These are phyloP conservation scores for Ampelocalamus luodianensis DNA, from an alignment of 176 grass and related monocot species.

Conservation along the genomic window DNA sequence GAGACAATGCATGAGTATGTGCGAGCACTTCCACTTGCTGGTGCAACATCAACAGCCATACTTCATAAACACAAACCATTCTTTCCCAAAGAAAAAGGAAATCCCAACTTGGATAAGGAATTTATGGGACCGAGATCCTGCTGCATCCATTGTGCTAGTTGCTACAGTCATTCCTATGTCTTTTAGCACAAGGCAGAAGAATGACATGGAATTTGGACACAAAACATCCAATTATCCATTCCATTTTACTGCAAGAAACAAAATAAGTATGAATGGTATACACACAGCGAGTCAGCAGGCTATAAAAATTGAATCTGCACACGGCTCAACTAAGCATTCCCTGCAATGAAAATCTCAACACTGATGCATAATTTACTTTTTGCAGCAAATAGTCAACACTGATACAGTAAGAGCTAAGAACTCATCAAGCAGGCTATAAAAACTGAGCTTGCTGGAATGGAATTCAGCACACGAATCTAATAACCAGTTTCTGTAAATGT, in stretches of 20 bases:
- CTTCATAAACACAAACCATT: not conserved
- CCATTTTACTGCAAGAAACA: not conserved
- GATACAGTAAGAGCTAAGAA: conserved; percentile 34
- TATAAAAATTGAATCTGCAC: not conserved
- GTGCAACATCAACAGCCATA: not conserved
- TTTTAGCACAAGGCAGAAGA: not conserved
- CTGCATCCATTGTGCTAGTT: too few relatives aligned
- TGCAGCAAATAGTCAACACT: conserved; percentile 31
- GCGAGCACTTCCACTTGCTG: not conserved
- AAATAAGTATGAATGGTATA: not conserved
- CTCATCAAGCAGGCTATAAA: conserved; percentile 58
- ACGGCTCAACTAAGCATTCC: not conserved
- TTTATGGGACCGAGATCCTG: not conserved
- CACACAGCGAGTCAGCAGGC: not conserved
- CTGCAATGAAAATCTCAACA: conserved; percentile 15
- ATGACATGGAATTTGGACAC: not conserved
- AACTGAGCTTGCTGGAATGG: conserved; percentile 52
- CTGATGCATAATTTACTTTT: conserved; percentile 15
- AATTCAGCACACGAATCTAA: conserved; percentile 47
- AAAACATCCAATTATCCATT: not conserved
- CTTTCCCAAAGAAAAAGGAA: not conserved
- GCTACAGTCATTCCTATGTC: not conserved
- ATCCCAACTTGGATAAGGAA: not conserved
- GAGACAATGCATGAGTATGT: not conserved
- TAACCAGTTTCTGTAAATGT: conserved; percentile 54